These are phyloP conservation scores for Monosporascus sp. DNA, from an alignment of 2,329 filamentous ascomycete genomes.

Conservation along the genomic window DNA sequence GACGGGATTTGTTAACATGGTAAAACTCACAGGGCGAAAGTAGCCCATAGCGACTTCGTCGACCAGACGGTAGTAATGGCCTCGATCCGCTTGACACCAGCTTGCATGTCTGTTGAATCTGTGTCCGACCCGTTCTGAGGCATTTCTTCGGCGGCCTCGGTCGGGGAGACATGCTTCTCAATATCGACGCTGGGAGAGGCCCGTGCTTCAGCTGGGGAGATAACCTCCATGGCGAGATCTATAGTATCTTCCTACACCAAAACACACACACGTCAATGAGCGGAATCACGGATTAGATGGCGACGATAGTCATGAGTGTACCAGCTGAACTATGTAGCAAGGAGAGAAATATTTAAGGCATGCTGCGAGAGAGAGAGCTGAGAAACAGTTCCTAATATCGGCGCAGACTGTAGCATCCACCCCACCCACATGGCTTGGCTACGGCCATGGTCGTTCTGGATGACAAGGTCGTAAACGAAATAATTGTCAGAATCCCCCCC, in stretches of 20 bases:
- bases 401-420: background rate
- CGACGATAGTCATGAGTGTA: background rate
- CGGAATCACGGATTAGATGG: background rate
- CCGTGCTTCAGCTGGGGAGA: slow-evolving; percentile 1
- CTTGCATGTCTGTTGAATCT: slow-evolving; percentile 26
- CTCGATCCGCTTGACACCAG: slow-evolving; percentile 33
- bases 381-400: background rate
- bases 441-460: no score
- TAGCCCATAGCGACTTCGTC: slow-evolving; percentile 29
- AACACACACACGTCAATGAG: background rate
- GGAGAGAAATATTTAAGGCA: no score
- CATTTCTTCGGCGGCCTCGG: slow-evolving; percentile 10
- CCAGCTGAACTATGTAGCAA: background rate
- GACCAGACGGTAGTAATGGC: slow-evolving; percentile 36
- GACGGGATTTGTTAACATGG: background rate
- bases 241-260: background rate
- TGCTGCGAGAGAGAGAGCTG: background rate
- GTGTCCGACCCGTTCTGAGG: slow-evolving; percentile 14
- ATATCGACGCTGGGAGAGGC: slow-evolving; percentile 8
- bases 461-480: background rate
- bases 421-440: background rate
- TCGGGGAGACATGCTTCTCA: slow-evolving; percentile 10
- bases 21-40: slow-evolving; percentile 33
- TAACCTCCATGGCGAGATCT: slow-evolving; percentile 5
- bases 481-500: background rate